phyloP scores from a whole-genome alignment of 2,329 filamentous ascomycete species.

The Aspergillus quadricinctus region DNA sequence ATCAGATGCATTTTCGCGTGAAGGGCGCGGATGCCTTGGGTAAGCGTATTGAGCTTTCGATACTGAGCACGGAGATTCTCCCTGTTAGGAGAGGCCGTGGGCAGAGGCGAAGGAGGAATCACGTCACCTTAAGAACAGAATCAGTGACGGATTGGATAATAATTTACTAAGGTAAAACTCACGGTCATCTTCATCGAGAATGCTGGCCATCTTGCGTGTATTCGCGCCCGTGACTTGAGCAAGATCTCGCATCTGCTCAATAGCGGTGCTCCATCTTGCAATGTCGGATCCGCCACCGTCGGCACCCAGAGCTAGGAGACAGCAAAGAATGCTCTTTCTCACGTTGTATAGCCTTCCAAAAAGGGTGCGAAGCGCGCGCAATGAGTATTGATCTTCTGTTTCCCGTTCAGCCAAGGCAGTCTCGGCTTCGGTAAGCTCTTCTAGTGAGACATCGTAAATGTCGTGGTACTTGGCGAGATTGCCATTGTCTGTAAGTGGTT shows the following conservation, averaged over 20 bases:
- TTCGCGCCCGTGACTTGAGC: conserved; percentile 58
- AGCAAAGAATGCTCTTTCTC: conserved; percentile 81
- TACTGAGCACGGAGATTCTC: conserved; percentile 84
- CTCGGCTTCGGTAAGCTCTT: conserved; percentile 68
- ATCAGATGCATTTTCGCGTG: conserved; percentile 93
- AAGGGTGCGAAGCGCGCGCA: conserved; percentile 75
- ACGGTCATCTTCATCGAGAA: conserved; percentile 78
- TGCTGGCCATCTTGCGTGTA: conserved; percentile 61
- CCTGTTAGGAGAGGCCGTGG: conserved; percentile 67
- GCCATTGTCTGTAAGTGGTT: conserved; percentile 69
- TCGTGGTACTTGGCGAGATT: conserved; percentile 92
- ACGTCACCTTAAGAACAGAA: conserved; percentile 30
- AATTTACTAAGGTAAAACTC: conserved; percentile 32
- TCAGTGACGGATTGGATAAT: conserved; percentile 12
- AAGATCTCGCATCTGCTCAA: conserved; percentile 67
- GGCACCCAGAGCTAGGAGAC: conserved; percentile 80
- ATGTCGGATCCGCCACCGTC: conserved; percentile 74
- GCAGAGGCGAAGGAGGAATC: conserved; percentile 51
- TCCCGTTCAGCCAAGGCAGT: conserved; percentile 60
- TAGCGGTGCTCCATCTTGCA: conserved; percentile 70
- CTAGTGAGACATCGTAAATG: conserved; percentile 73
- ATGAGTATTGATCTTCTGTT: conserved; percentile 70
- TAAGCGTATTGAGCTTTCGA: conserved; percentile 81
- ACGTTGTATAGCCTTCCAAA: conserved; percentile 75
- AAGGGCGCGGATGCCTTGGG: conserved; percentile 81